Conservation (phyloP, 2,329 filamentous ascomycete species). For the Fusarium redolens region DNA sequence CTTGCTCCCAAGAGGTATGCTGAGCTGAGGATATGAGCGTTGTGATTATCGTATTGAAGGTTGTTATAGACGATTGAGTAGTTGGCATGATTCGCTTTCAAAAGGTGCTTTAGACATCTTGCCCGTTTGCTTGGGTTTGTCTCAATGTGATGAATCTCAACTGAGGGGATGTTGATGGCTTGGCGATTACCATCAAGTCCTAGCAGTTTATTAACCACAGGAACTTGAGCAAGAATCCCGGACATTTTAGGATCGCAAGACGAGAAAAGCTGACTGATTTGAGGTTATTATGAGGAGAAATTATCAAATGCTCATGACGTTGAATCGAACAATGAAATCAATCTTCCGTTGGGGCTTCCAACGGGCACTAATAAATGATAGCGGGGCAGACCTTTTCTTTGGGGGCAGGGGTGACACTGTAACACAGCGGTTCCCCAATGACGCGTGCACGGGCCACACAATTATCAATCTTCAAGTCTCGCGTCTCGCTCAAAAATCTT, state of each 20-base stretch:
- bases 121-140: constrained; percentile 81
- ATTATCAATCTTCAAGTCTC: constrained; percentile 22
- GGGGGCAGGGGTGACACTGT: constrained; percentile 26
- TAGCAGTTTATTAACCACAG: constrained; percentile 46
- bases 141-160: constrained; percentile 83
- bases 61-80: constrained; percentile 84
- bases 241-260: constrained; percentile 44
- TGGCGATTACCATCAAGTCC: constrained; percentile 41
- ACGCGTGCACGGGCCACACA: constrained; percentile 38
- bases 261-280: not conserved
- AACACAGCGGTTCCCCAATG: constrained; percentile 1
- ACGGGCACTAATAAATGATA: constrained; percentile 41
- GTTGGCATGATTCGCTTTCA: constrained; percentile 93
- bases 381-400: constrained; percentile 42
- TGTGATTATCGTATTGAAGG: constrained; percentile 82
- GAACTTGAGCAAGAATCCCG: constrained; percentile 50
- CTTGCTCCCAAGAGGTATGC: constrained; percentile 87
- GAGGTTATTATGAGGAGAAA: constrained; percentile 26
- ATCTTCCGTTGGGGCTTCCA: constrained; percentile 42
- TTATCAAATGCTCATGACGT: constrained; percentile 38
- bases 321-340: constrained; percentile 26
- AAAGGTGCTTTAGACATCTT: constrained; percentile 86
- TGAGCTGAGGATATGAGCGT: constrained; percentile 83
- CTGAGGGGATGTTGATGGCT: constrained; percentile 70
- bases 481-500: constrained; percentile 4